phyloP scores from a whole-genome alignment of 1,284 basidiomycete genomes.

The Ceratobasidium papillatum region DNA sequence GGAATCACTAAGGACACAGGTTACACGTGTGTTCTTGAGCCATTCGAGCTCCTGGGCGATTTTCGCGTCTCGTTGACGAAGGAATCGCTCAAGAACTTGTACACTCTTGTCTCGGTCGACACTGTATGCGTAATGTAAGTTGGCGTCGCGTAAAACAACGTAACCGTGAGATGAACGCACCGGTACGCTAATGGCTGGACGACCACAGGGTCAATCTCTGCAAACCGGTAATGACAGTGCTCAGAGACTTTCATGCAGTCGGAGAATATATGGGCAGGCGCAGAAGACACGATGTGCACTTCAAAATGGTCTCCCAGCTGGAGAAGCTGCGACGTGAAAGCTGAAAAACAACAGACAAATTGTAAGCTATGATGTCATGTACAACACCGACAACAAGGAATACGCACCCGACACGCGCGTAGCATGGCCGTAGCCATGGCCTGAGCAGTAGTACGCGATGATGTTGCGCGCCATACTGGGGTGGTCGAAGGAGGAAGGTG shows the following conservation, averaged over 20 bases:
- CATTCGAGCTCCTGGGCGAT: slow-evolving; percentile 66
- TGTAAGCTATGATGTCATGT: slow-evolving; percentile 8
- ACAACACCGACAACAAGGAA: not conserved
- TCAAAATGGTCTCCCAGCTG: slow-evolving; percentile 56
- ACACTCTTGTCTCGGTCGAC: slow-evolving; percentile 77
- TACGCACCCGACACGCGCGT: slow-evolving; percentile 65
- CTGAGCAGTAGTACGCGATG: slow-evolving; percentile 76
- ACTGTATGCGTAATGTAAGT: slow-evolving; percentile 58
- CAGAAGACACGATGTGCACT: slow-evolving; percentile 72
- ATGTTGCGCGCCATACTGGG: slow-evolving; percentile 11
- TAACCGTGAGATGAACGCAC: slow-evolving; percentile 47
- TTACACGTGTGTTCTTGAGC: slow-evolving; percentile 61
- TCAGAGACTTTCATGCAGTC: slow-evolving; percentile 68
- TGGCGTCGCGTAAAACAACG: not conserved
- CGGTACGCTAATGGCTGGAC: slow-evolving; percentile 73
- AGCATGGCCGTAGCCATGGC: slow-evolving; percentile 78
- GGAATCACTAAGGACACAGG: slow-evolving; percentile 76
- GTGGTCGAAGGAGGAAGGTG: not conserved
- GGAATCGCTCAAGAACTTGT: slow-evolving; percentile 66
- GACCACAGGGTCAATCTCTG: slow-evolving; percentile 75
- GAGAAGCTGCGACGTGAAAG: slow-evolving; percentile 67
- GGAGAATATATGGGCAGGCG: slow-evolving; percentile 70
- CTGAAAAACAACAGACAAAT: slow-evolving; percentile 48
- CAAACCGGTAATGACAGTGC: slow-evolving; percentile 62
- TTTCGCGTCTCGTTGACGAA: slow-evolving; percentile 63